Evolutionary conservation across 495 filamentous ascomycete genomes (phyloP).

Genomic region (Penicillium ochrochloron): DNA sequence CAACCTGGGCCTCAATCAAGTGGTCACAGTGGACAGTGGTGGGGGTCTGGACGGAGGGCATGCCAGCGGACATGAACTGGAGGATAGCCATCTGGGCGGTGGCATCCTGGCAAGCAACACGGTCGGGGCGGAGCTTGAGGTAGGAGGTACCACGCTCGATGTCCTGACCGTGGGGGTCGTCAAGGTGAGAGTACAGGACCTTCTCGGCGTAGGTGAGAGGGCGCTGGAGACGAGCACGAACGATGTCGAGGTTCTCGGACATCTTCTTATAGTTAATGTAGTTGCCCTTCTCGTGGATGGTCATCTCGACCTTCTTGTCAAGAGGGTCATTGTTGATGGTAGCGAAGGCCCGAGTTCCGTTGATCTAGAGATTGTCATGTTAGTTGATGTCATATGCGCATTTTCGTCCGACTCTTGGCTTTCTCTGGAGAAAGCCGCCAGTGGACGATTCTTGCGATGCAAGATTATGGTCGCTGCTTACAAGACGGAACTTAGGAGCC

Average conservation of each 20-base stretch:
- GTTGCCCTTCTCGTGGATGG: constrained; percentile 76
- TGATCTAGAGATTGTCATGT: constrained; percentile 40
- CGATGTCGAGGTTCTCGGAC: constrained; percentile 93
- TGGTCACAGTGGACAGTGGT: constrained; percentile 99
- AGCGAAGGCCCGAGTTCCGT: constrained; percentile 60
- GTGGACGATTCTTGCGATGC: background rate
- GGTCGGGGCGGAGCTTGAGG: constrained; percentile 93
- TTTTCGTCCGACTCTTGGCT: constrained; percentile 4
- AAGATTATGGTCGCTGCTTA: constrained; percentile 42
- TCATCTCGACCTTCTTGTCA: constrained; percentile 81
- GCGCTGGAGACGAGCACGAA: constrained; percentile 84
- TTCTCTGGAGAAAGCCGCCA: background rate
- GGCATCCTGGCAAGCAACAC: constrained; percentile 99
- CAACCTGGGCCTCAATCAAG: constrained; percentile 96
- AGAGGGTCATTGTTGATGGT: constrained; percentile 67
- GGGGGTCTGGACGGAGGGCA: constrained; percentile 92
- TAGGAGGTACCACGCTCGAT: constrained; percentile 95
- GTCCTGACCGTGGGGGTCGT: constrained; percentile 94
- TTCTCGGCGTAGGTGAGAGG: constrained; percentile 97
- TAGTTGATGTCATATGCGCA: constrained; percentile 20
- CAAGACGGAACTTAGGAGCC: constrained; percentile 58
- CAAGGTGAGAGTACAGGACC: constrained; percentile 97
- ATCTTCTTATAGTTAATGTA: constrained; percentile 94
- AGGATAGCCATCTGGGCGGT: constrained; percentile 99
- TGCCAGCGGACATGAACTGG: constrained; percentile 98